Evolutionary conservation across 441 rosid genomes (phyloP).

Genomic region (Euphorbia schlechtendalii): DNA sequence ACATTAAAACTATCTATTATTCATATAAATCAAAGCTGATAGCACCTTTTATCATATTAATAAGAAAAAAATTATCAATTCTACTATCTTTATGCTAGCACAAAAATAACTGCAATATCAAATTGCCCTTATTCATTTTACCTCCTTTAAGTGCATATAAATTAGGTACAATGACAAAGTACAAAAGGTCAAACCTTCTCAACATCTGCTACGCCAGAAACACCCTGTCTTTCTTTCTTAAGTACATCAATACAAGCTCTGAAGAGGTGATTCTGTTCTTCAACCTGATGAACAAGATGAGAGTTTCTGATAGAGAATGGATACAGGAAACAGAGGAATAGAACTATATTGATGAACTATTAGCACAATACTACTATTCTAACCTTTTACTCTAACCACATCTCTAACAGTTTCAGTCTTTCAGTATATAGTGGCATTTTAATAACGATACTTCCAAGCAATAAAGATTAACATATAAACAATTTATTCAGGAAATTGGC

Average conservation of each 20-base stretch:
- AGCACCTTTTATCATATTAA: too few species aligned
- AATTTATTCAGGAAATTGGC: not conserved
- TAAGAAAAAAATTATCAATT: not conserved
- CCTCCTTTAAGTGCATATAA: not conserved
- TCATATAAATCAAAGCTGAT: not conserved
- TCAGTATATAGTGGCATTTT: not conserved
- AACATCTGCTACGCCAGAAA: constrained; percentile 28
- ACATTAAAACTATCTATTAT: not conserved
- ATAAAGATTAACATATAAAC: not conserved
- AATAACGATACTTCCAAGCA: not conserved
- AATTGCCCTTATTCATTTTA: not conserved
- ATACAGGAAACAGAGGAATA: too few species aligned
- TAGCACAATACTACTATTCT: too few species aligned
- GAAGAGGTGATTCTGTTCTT: constrained; percentile 40
- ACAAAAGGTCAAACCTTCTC: constrained; percentile 31
- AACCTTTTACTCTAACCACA: too few species aligned
- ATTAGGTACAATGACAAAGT: constrained; percentile 1
- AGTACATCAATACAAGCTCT: constrained; percentile 44
- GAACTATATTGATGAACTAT: too few species aligned
- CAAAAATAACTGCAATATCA: not conserved
- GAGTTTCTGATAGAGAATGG: too few species aligned
- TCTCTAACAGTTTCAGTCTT: too few species aligned
- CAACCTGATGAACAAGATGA: constrained; percentile 33
- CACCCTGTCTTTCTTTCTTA: constrained; percentile 33
- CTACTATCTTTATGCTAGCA: not conserved